Conservation (phyloP, 129 eudicot species). For the Lactuca saligna region DNA sequence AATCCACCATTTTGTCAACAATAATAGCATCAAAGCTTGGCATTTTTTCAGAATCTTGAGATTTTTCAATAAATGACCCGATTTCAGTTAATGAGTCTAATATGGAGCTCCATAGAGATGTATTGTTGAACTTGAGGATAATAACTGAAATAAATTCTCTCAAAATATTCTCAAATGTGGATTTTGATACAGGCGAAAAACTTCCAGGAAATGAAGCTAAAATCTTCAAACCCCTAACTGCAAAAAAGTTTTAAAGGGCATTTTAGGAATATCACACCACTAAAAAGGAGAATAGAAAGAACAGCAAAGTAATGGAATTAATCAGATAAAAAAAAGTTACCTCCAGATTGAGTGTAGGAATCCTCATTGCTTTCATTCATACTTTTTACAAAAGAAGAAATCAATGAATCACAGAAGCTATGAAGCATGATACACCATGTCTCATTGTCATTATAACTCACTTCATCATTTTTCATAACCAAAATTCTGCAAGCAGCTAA, state of each 20-base stretch:
- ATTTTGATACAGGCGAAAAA: conserved; percentile 50
- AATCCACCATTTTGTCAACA: conserved; percentile 50
- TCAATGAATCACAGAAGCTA: conserved; percentile 43
- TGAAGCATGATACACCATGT: conserved; percentile 66
- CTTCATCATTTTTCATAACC: conserved; percentile 35
- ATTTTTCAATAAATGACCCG: conserved; percentile 48
- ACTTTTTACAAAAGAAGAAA: conserved; percentile 42
- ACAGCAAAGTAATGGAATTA: too few species aligned
- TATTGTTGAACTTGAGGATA: conserved; percentile 32
- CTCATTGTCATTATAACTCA: conserved; percentile 31
- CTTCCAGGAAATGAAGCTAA: conserved; percentile 82
- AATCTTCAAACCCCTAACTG: conserved; percentile 76
- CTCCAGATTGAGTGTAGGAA: conserved; percentile 40
- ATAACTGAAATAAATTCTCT: conserved; percentile 51
- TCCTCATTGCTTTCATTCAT: conserved; percentile 40
- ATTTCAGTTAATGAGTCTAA: conserved; percentile 62
- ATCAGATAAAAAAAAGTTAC: conserved; percentile 35
- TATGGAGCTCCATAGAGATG: conserved; percentile 51
- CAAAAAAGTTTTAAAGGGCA: conserved; percentile 12
- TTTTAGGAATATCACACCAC: not conserved
- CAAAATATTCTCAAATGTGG: conserved; percentile 61
- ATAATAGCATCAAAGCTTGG: conserved; percentile 56
- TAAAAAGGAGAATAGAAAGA: not conserved
- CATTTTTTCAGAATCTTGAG: conserved; percentile 53
- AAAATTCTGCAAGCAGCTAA: conserved; percentile 72